phyloP scores from a whole-genome alignment of 371 early-diverging fungal genomes.

The Zychaea mexicana region DNA sequence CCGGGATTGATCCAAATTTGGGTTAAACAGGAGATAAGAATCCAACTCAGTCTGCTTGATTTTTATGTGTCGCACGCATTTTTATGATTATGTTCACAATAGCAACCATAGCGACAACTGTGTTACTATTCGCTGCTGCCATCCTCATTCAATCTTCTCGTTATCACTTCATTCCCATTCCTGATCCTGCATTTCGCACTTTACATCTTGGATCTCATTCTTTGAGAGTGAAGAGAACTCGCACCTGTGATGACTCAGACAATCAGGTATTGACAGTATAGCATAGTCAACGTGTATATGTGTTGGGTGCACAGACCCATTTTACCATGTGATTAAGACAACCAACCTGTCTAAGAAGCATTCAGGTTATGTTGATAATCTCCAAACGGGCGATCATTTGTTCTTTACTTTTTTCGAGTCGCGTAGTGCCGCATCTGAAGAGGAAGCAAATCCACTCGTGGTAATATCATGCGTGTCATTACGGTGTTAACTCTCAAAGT shows the following conservation, averaged over 20 bases:
- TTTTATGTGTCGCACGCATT: neutral
- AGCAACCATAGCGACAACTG: neutral
- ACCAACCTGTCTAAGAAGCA: neutral
- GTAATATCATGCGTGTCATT: neutral
- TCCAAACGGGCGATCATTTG: constrained; percentile 41
- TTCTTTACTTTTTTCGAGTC: constrained; percentile 93
- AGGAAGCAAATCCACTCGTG: constrained; percentile 68
- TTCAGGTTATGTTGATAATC: constrained; percentile 12
- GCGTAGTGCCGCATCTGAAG: constrained; percentile 6
- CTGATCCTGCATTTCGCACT: neutral
- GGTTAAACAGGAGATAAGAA: neutral
- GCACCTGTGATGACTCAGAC: neutral
- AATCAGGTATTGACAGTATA: neutral
- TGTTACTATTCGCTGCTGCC: neutral
- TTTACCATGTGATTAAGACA: neutral
- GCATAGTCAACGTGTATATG: neutral
- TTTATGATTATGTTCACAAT: neutral
- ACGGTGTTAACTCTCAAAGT: no score
- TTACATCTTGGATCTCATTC: neutral
- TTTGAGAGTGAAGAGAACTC: neutral
- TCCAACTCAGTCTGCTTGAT: neutral
- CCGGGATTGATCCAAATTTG: neutral
- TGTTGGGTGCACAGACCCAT: no score
- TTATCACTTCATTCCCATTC: neutral
- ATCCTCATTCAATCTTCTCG: neutral